Percentiles rank a stretch among this genome's conserved stretches.
phyloP scores from a whole-genome alignment of 306 rosid species.

The Mimosa pudica region DNA sequence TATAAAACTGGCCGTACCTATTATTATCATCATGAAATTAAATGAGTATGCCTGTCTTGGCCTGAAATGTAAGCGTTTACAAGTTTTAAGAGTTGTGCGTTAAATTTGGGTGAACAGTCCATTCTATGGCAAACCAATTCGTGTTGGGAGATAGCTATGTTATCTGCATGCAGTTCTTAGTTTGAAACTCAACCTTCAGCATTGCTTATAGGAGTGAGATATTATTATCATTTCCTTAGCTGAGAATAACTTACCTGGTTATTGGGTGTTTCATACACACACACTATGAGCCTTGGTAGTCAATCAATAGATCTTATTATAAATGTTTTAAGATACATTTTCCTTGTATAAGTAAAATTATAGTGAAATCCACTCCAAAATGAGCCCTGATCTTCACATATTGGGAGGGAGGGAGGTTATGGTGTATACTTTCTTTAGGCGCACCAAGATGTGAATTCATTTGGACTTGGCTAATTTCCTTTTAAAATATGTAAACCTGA shows the following conservation, averaged over 20 bases:
- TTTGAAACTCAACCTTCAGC: slow-evolving; percentile 18
- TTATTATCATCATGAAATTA: slow-evolving; percentile 8
- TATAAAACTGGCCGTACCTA: slow-evolving; percentile 8
- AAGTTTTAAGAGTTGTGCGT: neutral
- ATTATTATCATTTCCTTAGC: slow-evolving; percentile 25
- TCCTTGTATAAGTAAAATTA: neutral
- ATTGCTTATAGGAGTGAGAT: slow-evolving; percentile 14
- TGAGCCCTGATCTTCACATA: slow-evolving; percentile 20
- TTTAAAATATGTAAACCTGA: slow-evolving; percentile 29
- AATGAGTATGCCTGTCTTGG: slow-evolving; percentile 18
- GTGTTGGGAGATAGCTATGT: neutral
- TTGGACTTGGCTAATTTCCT: slow-evolving; percentile 15
- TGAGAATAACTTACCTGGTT: slow-evolving; percentile 9
- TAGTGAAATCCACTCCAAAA: slow-evolving; percentile 24
- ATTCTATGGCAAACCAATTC: slow-evolving; percentile 27
- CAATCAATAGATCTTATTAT: slow-evolving; percentile 27
- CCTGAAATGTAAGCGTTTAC: slow-evolving; percentile 14
- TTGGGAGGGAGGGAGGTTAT: slow-evolving; percentile 7
- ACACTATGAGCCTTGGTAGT: slow-evolving; percentile 7
- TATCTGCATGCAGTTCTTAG: slow-evolving; percentile 11
- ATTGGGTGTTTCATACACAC: neutral
- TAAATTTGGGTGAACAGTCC: slow-evolving; percentile 2
- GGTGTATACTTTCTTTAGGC: neutral
- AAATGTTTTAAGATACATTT: neutral
- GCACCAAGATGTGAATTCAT: slow-evolving; percentile 21